phyloP scores from a whole-genome alignment of 768 basidiomycete genomes.

The Neoboletus brunneissimus region DNA sequence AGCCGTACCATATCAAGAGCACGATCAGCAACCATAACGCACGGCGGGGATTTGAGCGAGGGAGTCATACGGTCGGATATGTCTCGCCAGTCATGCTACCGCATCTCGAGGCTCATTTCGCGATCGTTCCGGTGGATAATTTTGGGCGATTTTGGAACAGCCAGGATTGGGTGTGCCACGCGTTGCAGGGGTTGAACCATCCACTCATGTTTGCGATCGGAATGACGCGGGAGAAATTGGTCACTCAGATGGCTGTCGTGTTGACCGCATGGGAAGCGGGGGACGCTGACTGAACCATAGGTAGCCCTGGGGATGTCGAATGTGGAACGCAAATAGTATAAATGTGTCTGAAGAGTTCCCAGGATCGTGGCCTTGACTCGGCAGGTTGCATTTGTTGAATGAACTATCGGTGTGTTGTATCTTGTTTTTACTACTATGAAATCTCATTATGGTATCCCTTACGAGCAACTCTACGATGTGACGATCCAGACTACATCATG shows the following conservation, averaged over 20 bases:
- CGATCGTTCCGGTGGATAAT: not conserved
- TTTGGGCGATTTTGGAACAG: not conserved
- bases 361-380: not conserved
- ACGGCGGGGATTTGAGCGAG: not conserved
- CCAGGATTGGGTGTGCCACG: slow-evolving; percentile 6
- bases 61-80: slow-evolving; percentile 12
- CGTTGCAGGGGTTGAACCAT: slow-evolving; percentile 3
- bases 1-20: not conserved
- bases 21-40: not conserved
- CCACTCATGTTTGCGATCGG: not conserved
- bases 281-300: not conserved
- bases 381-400: not conserved
- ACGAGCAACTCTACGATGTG: not conserved
- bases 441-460: not conserved
- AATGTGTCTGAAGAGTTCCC: not conserved
- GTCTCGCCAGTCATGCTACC: slow-evolving; percentile 4
- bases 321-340: not conserved
- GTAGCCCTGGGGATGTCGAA: no score
- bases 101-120: slow-evolving; percentile 3
- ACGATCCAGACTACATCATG: not conserved
- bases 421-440: not conserved
- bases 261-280: not conserved
- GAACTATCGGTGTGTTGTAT: not conserved
- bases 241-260: slow-evolving; percentile 10
- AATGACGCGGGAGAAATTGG: not conserved